Evolutionary conservation across 2,329 filamentous ascomycete genomes (phyloP), one percentile per base, ranked within the genome.

Genomic region (Myotisia sp.): DNA sequence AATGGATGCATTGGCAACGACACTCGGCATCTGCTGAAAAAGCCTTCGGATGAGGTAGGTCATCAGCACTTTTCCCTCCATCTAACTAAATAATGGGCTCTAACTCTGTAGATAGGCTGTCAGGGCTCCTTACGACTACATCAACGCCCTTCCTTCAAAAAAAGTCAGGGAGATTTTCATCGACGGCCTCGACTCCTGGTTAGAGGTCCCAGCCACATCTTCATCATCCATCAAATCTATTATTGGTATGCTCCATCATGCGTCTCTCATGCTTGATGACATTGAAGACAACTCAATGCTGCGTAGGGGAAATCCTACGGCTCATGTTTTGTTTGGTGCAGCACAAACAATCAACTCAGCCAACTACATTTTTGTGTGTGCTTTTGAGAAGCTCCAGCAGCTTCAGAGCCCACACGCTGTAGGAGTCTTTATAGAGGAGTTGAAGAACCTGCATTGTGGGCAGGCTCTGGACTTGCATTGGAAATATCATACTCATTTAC

Each of bases 281-380:
- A 35, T 38, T 8, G 31, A 38, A 19, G 36, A 38, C 27, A 32
- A 22, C 3, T 38, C 36, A 6, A 32, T 20, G n/a, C 53, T 67
- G 24, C 60, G 64, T 8, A 55, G 65, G 26, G 65, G 65, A 4
- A 49, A 58, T 4, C 63, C 65, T 1, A 60, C 63, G 3, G 60
- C 65, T 0, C 64, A 69, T 47, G 58, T 52, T 34, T 61, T 68
- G 30, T 68, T 64, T 44, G 65, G 65, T 29, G 56, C 52, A 4
- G 57, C 63, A 8, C 65, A 67, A 40, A 65, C 65, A 2, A 68
- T 68, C 47, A 68, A 68, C 48, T 62, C 58, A 7, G 63, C 63
- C 24, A 68, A 64, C 42, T 65, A 64, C 37, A n/a, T n/a, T n/a
- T n/a, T 24, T 3, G 8, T 9, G 8, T 8, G 22, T 24, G 22